Percentiles rank a stretch among this genome's conserved stretches.
phyloP scores from a whole-genome alignment of 2,329 filamentous ascomycete genomes.

The Ceratocystis ficicola region DNA sequence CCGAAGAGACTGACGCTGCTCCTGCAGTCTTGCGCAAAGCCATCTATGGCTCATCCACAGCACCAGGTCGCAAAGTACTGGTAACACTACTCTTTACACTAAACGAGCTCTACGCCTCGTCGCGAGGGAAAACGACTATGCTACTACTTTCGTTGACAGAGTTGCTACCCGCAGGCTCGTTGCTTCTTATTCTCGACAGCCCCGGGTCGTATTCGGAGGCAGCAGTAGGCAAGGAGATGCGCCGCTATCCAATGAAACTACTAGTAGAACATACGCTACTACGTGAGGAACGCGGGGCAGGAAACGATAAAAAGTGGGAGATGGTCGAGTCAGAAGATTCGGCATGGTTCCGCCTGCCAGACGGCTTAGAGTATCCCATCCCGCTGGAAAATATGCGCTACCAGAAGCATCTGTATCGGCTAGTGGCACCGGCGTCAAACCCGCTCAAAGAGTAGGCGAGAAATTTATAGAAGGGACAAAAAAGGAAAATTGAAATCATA shows the following conservation, averaged over 20 bases:
- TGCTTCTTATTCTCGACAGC: conserved; percentile 80
- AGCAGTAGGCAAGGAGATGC: conserved; percentile 48
- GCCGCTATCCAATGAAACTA: conserved; percentile 86
- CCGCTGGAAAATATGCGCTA: conserved; percentile 89
- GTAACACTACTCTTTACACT: conserved; percentile 86
- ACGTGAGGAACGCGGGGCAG: conserved; percentile 14
- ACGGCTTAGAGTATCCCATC: conserved; percentile 63
- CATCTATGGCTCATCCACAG: conserved; percentile 26
- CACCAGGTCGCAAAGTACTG: conserved; percentile 35
- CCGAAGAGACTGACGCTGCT: conserved; percentile 32
- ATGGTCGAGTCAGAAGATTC: conserved; percentile 66
- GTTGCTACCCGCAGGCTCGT: conserved; percentile 43
- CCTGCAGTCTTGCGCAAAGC: conserved; percentile 27
- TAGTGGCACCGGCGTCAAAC: conserved; percentile 13
- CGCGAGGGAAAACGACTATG: conserved; percentile 58
- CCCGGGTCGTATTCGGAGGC: conserved; percentile 87
- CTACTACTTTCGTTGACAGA: conserved; percentile 61
- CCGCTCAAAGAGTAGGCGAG: background rate
- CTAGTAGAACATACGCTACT: conserved; percentile 67
- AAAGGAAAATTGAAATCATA: background rate
- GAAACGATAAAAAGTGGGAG: conserved; percentile 47
- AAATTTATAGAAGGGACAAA: background rate
- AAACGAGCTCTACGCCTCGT: conserved; percentile 80
- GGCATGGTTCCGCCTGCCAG: conserved; percentile 67
- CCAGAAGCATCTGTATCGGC: conserved; percentile 70